Evolutionary conservation across 2,329 filamentous ascomycete genomes (phyloP).

Genomic region (Ophiostoma tasmaniense): DNA sequence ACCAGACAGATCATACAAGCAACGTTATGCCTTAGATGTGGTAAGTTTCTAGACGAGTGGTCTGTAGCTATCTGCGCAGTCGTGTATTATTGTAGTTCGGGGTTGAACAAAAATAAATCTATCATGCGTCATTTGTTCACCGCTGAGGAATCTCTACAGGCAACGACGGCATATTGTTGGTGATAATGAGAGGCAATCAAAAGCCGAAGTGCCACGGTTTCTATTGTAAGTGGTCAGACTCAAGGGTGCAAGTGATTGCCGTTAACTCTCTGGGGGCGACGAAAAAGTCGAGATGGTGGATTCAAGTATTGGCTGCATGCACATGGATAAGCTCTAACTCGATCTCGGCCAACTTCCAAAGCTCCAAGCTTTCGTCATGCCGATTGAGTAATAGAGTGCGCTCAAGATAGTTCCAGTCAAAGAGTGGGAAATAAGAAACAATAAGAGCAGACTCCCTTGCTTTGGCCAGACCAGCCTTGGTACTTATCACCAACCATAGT

Average conservation of each 20-base stretch:
- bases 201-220: background rate
- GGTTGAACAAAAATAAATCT: background rate
- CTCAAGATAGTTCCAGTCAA: background rate
- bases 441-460: background rate
- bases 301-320: background rate
- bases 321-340: background rate
- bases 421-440: background rate
- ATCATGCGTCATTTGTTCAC: background rate
- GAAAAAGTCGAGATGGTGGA: background rate
- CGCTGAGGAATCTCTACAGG: background rate
- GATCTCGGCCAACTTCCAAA: background rate
- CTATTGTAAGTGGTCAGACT: background rate
- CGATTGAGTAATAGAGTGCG: background rate
- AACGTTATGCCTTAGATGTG: background rate
- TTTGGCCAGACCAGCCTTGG: background rate
- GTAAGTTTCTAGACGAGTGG: background rate
- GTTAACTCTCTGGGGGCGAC: background rate
- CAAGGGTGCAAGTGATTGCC: background rate
- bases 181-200: background rate
- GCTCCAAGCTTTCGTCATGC: background rate
- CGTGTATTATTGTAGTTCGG: background rate
- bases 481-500: background rate
- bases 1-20: background rate
- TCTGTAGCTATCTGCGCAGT: background rate
- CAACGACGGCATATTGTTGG: background rate